A percentile compares a stretch with the other conserved stretches of the same genome.
phyloP scores from a whole-genome alignment of 2,329 filamentous ascomycete genomes.

The Claviceps spartinae region DNA sequence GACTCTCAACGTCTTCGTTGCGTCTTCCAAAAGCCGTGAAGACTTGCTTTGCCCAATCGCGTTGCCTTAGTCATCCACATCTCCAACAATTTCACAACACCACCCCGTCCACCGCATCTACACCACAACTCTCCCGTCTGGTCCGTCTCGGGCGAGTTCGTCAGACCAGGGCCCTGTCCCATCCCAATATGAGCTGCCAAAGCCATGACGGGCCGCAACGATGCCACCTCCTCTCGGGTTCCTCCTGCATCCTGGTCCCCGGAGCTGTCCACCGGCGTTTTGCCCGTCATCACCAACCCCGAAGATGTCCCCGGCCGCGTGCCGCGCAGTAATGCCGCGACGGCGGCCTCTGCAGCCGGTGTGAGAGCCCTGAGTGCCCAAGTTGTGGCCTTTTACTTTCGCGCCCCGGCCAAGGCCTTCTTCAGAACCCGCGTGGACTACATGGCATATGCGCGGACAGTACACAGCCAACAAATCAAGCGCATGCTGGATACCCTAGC shows the following conservation, averaged over 20 bases:
- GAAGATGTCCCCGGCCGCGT: constrained; percentile 31
- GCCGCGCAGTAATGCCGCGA: constrained; percentile 41
- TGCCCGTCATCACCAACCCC: constrained; percentile 26
- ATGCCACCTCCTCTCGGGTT: constrained; percentile 13
- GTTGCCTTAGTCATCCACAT: no score
- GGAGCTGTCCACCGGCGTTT: constrained; percentile 22
- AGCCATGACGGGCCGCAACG: constrained; percentile 23
- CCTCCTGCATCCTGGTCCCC: constrained; percentile 9
- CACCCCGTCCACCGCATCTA: no score
- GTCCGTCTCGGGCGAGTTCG: no score
- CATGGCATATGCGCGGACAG: constrained; percentile 41
- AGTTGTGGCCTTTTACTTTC: constrained; percentile 79
- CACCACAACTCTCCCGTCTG: no score
- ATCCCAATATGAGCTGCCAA: constrained; percentile 17
- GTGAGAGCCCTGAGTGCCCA: constrained; percentile 75
- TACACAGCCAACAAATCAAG: constrained; percentile 34
- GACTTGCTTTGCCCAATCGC: no score
- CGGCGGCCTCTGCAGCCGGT: constrained; percentile 71
- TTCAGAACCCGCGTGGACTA: constrained; percentile 86
- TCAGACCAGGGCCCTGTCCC: background rate
- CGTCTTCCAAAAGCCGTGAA: no score
- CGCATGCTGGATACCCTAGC: constrained; percentile 23
- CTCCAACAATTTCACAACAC: no score
- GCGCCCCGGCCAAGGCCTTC: constrained; percentile 83
- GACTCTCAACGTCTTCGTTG: no score